These are phyloP conservation scores for Hyaloperonospora brassicae DNA, from an alignment of 352 stramenopile genomes.

Conservation along the genomic window DNA sequence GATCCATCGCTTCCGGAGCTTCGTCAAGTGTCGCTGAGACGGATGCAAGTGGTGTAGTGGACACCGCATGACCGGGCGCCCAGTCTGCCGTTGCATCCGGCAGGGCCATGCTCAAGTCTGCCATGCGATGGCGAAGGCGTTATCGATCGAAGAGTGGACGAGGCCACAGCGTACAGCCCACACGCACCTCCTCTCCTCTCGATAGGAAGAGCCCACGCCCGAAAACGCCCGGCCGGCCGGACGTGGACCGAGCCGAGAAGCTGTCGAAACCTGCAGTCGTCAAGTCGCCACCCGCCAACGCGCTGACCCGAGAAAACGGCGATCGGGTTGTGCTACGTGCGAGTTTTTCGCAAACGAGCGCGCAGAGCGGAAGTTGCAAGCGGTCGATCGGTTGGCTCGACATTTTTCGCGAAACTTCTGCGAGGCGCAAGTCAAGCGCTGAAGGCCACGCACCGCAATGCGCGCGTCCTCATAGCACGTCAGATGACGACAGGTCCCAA, in stretches of 20 bases:
- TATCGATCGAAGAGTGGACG: slow-evolving; percentile 26
- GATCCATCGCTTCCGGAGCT: slow-evolving; percentile 13
- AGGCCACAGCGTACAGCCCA: too few relatives aligned
- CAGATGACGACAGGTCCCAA: too few relatives aligned
- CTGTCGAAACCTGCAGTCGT: slow-evolving; percentile 3
- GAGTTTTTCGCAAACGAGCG: slow-evolving; percentile 11
- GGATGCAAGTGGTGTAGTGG: slow-evolving; percentile 22
- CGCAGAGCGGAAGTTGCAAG: background rate
- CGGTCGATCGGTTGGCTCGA: slow-evolving; percentile 5
- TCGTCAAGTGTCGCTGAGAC: slow-evolving; percentile 15
- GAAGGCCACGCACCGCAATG: too few relatives aligned
- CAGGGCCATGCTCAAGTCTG: slow-evolving; percentile 24
- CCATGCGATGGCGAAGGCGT: slow-evolving; percentile 23
- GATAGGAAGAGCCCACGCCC: background rate
- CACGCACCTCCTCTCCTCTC: too few relatives aligned
- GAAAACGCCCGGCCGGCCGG: background rate
- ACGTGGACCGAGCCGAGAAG: slow-evolving; percentile 5
- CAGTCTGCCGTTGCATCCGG: slow-evolving; percentile 16
- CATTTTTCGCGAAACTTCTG: slow-evolving; percentile 7
- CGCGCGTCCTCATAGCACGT: too few relatives aligned
- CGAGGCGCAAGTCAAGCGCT: background rate
- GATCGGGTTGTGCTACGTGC: slow-evolving; percentile 5
- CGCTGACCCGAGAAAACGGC: slow-evolving; percentile 13
- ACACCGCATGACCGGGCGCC: slow-evolving; percentile 2
- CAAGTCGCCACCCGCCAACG: slow-evolving; percentile 12